Percentiles rank a stretch among this genome's conserved stretches.
phyloP scores from a whole-genome alignment of 495 filamentous ascomycete genomes.

The Tuber borchii region DNA sequence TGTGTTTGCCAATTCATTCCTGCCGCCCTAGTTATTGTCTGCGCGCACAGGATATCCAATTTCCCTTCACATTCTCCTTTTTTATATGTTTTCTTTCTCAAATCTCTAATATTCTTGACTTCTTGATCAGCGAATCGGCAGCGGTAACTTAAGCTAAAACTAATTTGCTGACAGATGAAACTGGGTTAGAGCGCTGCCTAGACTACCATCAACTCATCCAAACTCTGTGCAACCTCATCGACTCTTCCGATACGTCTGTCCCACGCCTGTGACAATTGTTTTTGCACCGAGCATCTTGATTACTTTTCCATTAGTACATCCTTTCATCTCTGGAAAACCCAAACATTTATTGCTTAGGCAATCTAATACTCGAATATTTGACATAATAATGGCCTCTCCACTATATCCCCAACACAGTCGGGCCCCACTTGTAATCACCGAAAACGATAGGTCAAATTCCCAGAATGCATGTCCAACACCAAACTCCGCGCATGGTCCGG shows the following conservation, averaged over 20 bases:
- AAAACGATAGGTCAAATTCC: not conserved
- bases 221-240: not conserved
- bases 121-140: not conserved
- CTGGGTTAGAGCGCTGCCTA: not conserved
- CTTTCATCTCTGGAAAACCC: not conserved
- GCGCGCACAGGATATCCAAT: not conserved
- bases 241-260: not conserved
- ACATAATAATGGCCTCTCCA: constrained; percentile 2
- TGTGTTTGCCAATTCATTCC: not conserved
- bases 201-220: not conserved
- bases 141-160: not conserved
- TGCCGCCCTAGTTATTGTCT: not conserved
- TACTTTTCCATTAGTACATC: not conserved
- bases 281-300: not conserved
- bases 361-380: not conserved
- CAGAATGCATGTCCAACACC: not conserved
- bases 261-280: not conserved
- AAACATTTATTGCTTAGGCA: not conserved
- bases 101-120: not conserved
- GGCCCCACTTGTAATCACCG: not conserved
- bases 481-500: not conserved
- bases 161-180: not conserved
- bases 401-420: not conserved
- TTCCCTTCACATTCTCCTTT: not conserved
- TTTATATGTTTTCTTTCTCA: not conserved